Conservation (phyloP, 768 basidiomycete species). For the Amanita rimosa region DNA sequence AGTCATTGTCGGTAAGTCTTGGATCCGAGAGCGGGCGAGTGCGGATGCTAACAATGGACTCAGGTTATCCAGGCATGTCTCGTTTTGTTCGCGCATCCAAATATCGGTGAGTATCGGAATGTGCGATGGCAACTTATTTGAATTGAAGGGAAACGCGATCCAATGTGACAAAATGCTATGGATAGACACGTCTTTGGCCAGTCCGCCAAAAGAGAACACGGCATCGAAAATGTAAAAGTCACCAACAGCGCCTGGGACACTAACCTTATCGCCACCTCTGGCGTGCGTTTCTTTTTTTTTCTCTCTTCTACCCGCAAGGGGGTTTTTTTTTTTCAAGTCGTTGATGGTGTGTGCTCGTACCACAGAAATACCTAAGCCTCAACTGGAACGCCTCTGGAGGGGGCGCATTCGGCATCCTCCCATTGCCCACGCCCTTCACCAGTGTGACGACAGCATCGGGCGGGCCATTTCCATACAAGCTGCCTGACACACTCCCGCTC, state of each 20-base stretch:
- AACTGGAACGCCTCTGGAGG: constrained; percentile 95
- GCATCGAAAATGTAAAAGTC: constrained; percentile 75
- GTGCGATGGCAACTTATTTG: no score
- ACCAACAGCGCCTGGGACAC: constrained; percentile 95
- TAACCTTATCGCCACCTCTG: constrained; percentile 79
- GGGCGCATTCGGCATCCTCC: constrained; percentile 91
- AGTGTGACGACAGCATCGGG: constrained; percentile 19
- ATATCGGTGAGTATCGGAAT: constrained; percentile 49
- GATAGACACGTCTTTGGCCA: constrained; percentile 88
- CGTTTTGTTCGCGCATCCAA: constrained; percentile 81
- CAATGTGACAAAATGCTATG: constrained; percentile 8
- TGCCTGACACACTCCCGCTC: constrained; percentile 88
- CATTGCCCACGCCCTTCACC: constrained; percentile 64
- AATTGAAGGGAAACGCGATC: no score
- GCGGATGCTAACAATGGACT: neutral
- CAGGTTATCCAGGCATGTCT: constrained; percentile 44
- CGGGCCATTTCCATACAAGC: constrained; percentile 51
- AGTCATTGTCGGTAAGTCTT: neutral
- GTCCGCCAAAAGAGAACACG: constrained; percentile 72
- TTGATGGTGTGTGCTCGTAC: constrained; percentile 4
- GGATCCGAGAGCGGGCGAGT: neutral
- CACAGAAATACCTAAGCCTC: constrained; percentile 73
- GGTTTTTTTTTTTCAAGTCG: no score
- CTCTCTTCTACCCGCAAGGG: neutral
- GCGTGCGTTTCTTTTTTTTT: constrained; percentile 25